Evolutionary conservation across 2,329 filamentous ascomycete species (phyloP), one percentile per base, ranked within the genome.

Genomic region (Aspergillus japonicus): DNA sequence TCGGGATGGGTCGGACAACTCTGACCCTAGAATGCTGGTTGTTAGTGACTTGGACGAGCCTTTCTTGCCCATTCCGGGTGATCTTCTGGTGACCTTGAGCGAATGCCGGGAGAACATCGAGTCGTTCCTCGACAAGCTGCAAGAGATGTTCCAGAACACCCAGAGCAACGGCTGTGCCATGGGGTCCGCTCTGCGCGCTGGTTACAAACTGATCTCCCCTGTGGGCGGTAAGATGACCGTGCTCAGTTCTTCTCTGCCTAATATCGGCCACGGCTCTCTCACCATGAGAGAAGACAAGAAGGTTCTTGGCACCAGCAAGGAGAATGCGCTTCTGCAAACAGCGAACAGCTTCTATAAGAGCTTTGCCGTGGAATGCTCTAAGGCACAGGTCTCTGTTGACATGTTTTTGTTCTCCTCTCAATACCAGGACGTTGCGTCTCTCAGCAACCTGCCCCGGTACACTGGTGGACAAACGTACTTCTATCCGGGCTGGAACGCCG

Each of bases 381-480:
- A 99, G 82, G 96, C 96, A 67, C 95, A 99, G 77, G 95, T 99
- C 29, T 98, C 93, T 0, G 92, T 99, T 67, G 93, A 97, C 75
- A 97, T 97, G 93, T 97, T 97, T 81, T 82, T 97, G 54, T 97
- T 96, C 80, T 95, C 91, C 4, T 93, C 92, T 16, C 91, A 95
- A 73, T 97, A 99, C 76, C 95, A 98, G 77, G 95, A 99, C 74
- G 95, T 99, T 54, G 95, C 95, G 5, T 96, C 93, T 33, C 83
- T 99, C 56, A 96, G 92, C 82, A 97, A 97, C 75, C 83, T 99
- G 52, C 95, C 95, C 50, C 85, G 95, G 68, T 99, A 98, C 74
- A 98, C 95, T 24, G 95, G 94, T 75, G 95, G 95, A 23, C 95
- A 98, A 75, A 99, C 95, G 1, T 98, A 94, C 83, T 98, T 97